phyloP scores from a whole-genome alignment of 2,329 filamentous ascomycete genomes.

The Aspergillus amoenus region DNA sequence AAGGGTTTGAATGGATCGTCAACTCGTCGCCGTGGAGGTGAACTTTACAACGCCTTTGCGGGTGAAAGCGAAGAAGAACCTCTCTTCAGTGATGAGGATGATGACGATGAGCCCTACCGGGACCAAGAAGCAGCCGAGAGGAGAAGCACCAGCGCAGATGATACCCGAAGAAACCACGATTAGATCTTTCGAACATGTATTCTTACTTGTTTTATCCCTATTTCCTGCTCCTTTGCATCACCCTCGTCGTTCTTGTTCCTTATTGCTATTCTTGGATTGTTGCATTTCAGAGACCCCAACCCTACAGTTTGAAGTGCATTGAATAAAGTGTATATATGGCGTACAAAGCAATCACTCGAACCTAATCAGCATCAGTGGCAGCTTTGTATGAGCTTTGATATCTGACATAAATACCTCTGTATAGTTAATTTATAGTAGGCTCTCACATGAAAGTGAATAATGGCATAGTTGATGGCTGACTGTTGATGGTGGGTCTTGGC shows the following conservation, averaged over 20 bases:
- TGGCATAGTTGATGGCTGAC: background rate
- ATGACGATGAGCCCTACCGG: slow-evolving; percentile 36
- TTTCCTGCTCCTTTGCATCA: background rate
- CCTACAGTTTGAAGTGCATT: background rate
- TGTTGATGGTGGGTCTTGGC: slow-evolving; percentile 6
- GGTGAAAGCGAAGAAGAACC: slow-evolving; percentile 78
- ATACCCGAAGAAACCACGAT: slow-evolving; percentile 12
- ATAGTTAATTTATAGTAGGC: too few relatives aligned
- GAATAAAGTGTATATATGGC: slow-evolving; percentile 6
- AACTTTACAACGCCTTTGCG: slow-evolving; percentile 96
- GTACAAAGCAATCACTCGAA: background rate
- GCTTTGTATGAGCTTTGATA: background rate
- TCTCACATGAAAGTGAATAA: background rate
- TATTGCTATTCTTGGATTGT: slow-evolving; percentile 13
- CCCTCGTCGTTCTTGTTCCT: slow-evolving; percentile 13
- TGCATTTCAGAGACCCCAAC: slow-evolving; percentile 5
- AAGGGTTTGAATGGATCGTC: slow-evolving; percentile 48
- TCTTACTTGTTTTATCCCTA: slow-evolving; percentile 11
- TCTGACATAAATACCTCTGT: background rate
- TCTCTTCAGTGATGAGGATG: slow-evolving; percentile 49
- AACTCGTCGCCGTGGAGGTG: slow-evolving; percentile 66
- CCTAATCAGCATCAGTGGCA: background rate
- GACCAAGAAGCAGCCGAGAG: slow-evolving; percentile 28
- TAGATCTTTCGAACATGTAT: slow-evolving; percentile 4
- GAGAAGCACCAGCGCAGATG: slow-evolving; percentile 14